phyloP scores from a whole-genome alignment of 768 basidiomycete species.

The Boletus sp. region DNA sequence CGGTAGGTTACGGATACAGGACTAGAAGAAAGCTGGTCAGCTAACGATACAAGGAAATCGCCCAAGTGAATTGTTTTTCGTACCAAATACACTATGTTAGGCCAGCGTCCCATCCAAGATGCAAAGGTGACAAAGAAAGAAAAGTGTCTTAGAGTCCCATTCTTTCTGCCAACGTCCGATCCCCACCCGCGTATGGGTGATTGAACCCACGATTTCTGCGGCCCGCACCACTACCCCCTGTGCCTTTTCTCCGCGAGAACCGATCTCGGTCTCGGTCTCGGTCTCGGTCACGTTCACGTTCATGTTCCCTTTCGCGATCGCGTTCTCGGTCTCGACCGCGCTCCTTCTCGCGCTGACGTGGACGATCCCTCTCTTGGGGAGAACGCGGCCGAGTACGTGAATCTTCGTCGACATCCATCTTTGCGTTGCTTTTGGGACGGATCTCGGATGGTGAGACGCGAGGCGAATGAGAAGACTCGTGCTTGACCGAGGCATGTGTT shows the following conservation, averaged over 20 bases:
- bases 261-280: constrained; percentile 41
- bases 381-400: constrained; percentile 43
- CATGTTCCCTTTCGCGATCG: constrained; percentile 36
- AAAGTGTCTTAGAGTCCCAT: constrained; percentile 61
- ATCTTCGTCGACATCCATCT: constrained; percentile 62
- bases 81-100: constrained; percentile 40
- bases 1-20: constrained; percentile 35
- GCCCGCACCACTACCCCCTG: constrained; percentile 36
- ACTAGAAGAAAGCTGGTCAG: constrained; percentile 29
- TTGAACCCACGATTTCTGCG: constrained; percentile 40
- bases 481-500: constrained; percentile 18
- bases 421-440: constrained; percentile 31
- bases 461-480: constrained; percentile 31
- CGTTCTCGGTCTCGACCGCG: constrained; percentile 35
- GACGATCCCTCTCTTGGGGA: constrained; percentile 41
- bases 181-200: constrained; percentile 38
- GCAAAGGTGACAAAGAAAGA: constrained; percentile 13
- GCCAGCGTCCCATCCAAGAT: constrained; percentile 23
- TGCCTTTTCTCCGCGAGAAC: constrained; percentile 43
- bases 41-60: constrained; percentile 25
- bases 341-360: constrained; percentile 38
- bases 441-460: constrained; percentile 28
- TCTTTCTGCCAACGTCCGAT: constrained; percentile 84
- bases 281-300: constrained; percentile 33
- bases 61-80: constrained; percentile 14